Percentiles rank a stretch among this genome's conserved stretches.
Evolutionary conservation across 768 basidiomycete species (phyloP).

Genomic region (Ephemerocybe angulata): DNA sequence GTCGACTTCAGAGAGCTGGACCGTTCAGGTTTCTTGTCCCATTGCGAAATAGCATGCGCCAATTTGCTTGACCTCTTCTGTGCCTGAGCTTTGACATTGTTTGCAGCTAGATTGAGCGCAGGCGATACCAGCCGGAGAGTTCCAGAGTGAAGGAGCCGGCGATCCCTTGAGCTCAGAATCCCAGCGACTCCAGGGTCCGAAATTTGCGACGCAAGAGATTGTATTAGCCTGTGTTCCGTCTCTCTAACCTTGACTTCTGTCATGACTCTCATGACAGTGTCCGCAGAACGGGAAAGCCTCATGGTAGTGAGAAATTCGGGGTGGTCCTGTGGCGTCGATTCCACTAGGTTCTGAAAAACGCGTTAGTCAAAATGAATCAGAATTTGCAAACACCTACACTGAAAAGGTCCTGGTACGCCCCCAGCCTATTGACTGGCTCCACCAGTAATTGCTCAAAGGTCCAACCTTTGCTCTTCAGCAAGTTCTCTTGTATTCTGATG

Average conservation of each 20-base stretch:
- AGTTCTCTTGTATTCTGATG: conserved; percentile 60
- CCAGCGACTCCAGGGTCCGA: conserved; percentile 51
- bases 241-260: conserved; percentile 83
- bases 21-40: conserved; percentile 35
- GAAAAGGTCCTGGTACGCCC: conserved; percentile 69
- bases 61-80: conserved; percentile 29
- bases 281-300: conserved; percentile 61
- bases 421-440: conserved; percentile 72
- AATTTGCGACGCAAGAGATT: conserved; percentile 55
- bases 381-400: conserved; percentile 51
- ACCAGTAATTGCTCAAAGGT: conserved; percentile 63
- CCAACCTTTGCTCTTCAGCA: conserved; percentile 56
- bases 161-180: conserved; percentile 64
- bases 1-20: conserved; percentile 37
- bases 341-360: conserved; percentile 55
- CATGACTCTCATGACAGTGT: conserved; percentile 71
- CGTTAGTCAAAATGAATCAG: neutral
- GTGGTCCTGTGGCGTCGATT: conserved; percentile 66
- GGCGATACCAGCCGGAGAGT: conserved; percentile 41
- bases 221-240: conserved; percentile 79
- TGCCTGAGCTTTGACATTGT: conserved; percentile 5
- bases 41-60: conserved; percentile 39
- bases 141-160: conserved; percentile 72
- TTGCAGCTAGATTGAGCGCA: neutral
- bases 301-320: conserved; percentile 68